phyloP scores from a whole-genome alignment of 768 basidiomycete species.

The Saitozyma podzolica region DNA sequence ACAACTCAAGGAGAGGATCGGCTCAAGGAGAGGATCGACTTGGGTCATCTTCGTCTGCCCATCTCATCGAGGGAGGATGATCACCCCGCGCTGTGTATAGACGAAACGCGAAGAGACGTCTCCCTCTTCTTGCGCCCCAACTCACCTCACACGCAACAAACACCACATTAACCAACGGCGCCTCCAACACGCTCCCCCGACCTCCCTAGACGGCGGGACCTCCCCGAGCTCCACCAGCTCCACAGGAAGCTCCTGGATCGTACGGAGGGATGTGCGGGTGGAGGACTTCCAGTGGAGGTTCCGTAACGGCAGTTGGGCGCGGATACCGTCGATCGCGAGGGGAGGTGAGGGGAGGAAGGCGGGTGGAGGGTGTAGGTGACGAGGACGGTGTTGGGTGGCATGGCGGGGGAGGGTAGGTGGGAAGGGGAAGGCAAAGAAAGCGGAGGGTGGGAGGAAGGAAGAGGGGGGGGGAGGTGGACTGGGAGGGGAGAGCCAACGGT shows the following conservation, averaged over 20 bases:
- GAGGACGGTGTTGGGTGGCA: too few species aligned
- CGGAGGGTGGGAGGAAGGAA: too few species aligned
- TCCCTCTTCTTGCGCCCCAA: not conserved
- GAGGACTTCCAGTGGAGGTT: slow-evolving; percentile 90
- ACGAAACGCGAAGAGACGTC: too few species aligned
- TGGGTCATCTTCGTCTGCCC: too few species aligned
- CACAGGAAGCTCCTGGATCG: slow-evolving; percentile 85
- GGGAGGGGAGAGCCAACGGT: too few species aligned
- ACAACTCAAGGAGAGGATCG: too few species aligned
- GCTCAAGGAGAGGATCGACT: too few species aligned
- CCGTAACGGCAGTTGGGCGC: slow-evolving; percentile 64
- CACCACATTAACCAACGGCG: slow-evolving; percentile 81
- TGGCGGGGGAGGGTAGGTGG: too few species aligned
- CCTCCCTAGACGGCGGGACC: slow-evolving; percentile 58
- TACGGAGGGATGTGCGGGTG: slow-evolving; percentile 70
- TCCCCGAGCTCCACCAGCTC: slow-evolving; percentile 60
- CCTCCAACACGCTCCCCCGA: slow-evolving; percentile 77
- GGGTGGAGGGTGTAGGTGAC: slow-evolving; percentile 45
- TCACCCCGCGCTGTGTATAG: too few species aligned
- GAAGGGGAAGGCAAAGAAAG: too few species aligned
- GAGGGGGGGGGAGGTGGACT: too few species aligned
- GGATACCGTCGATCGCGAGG: slow-evolving; percentile 34
- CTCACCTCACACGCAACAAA: slow-evolving; percentile 85
- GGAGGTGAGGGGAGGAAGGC: slow-evolving; percentile 19
- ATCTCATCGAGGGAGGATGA: too few species aligned